Evolutionary conservation across 2,329 filamentous ascomycete genomes (phyloP), one percentile per base, ranked within the genome.

Genomic region (Ceratocystiopsis minuta): DNA sequence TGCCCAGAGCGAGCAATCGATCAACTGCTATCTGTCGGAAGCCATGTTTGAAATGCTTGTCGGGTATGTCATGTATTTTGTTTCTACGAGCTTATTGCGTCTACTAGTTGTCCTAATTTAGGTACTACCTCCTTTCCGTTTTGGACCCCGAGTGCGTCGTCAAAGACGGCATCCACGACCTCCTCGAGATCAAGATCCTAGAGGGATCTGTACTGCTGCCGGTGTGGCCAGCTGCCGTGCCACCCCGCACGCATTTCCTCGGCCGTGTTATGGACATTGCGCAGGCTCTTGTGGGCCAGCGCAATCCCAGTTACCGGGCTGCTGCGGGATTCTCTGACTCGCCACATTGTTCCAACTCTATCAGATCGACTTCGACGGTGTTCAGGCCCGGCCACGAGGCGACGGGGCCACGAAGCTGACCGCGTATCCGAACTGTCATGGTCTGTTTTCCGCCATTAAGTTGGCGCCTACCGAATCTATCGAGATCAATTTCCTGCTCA

Each of bases 21-120:
- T 67, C 54, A 68, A 68, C 48, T 68, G 62, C 42, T 67, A 63
- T 45, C 56, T 68, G 3, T 65, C 60, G 0, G 57, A 60, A 16
- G 66, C 61, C 16, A 63, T 66, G 62, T 68, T 68, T 54, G 65
- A 63, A 42, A 67, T 68, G 60, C 67, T 67, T 45, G 60, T 68
- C 36, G 64, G 62, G 12, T 66, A 63, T 34, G 32, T 34, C 15
- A 13, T 34, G 32, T 34, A 4, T 34, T 13, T 34, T 13, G 4
- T 34, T 34, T 5, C 15, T 13, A 9, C 31, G 31, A 14, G 9
- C 31, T 32, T 32, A 32, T 32, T n/a, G n/a, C n/a, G n/a, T n/a
- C n/a, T n/a, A n/a, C n/a, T n/a, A n/a, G n/a, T n/a, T n/a, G n/a
- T n/a, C n/a, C 13, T n/a, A n/a, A n/a, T n/a, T n/a, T n/a, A 37